Base-by-base conservation (phyloP, 345 rosid genomes). In the Arabis hirsuta region DNA sequence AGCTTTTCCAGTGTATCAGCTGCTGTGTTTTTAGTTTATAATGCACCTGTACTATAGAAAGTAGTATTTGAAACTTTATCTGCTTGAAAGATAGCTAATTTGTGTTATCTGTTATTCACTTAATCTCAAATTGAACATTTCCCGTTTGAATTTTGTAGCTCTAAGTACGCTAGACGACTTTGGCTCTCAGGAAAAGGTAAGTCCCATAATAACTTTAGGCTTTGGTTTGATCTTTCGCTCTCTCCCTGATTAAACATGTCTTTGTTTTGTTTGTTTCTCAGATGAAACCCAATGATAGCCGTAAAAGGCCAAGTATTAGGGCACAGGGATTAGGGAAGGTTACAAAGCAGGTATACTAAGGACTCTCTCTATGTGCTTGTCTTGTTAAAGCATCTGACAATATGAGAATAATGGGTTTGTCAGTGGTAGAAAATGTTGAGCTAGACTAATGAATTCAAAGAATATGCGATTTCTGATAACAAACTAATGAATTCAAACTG, bases 151-250 rank as follows among this genome's bases (percentile, higher is more conserved):
- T 14, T 82, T 67, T 78, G 69, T 81, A 90, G 95, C 81, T 79
- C 55, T 73, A 53, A 80, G 69, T 69, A 85, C 67, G 74, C 74
- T 72, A 71, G 84, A 75, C 62, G 82, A 73, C 32, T 22, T 5
- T 56, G 47, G 79, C 65, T 77, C 85, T 69, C 77, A 51, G 59
- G 73, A 81, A 72, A 88, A 82, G 84, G 99, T 90, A 71, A 52
- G 76, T 59, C 74, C 52, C 61, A 60, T 45, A 48, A 55, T 63
- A 50, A 11, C 20, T 71, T 48, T 46, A 27, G 56, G 22, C 55
- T 55, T 34, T 65, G 31, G 47, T 53, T 71, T 67, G 42, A 73
- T 56, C 26, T 62, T 48, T 55, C 43, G 69, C 54, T 64, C 46
- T 22, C 36, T 51, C 59, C 9, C 53, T 57, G 32, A 73, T 60